Base-by-base conservation (phyloP, 148 eudicot genomes). In the Chenopodium album region DNA sequence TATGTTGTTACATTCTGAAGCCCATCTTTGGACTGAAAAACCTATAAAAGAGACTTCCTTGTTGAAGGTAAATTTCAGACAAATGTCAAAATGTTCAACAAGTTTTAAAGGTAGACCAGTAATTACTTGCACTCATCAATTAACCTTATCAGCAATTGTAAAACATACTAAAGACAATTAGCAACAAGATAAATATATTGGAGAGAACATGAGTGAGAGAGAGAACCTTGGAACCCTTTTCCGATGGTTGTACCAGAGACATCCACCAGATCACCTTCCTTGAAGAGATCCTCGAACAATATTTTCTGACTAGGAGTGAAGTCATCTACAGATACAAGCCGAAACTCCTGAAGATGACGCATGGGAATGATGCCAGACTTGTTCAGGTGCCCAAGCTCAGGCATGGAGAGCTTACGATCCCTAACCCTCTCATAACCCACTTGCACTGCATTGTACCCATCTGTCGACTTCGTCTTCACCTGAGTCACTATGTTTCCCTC, bases 401-500 rank as follows among this genome's bases (percentile, higher is more conserved):
- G 99, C 71, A 90, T 97, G 0, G 91, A 92, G 14, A 97, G 85
- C 79, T 97, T 97, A 20, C 88, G 83, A 81, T 97, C 99, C 65
- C 99, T 79, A 8, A 97, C 89, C 82, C 99, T 84, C 71, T 97
- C 87, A 69, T 97, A 97, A 56, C 99, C 99, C 2, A 97, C 90
- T 68, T 97, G 98, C 19, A 97, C 99, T 0, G 99, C 91, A 75
- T 86, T 85, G 72, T 97, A 97, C 17, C 99, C 99, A 65, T 97
- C 98, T 0, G 99, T 97, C 22, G 91, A 87, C 75, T 94, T 89
- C 0, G 97, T 92, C 85, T 97, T 96, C 56, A 96, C 95, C 76
- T 96, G 99, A 37, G 99, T 96, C 56, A 97, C 97, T 20, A 97
- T 92, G 76, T 97, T 96, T 4, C 99, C 99, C 85, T 97, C 99